Evolutionary conservation across 345 rosid genomes (phyloP).

Genomic region (Brassica napus): DNA sequence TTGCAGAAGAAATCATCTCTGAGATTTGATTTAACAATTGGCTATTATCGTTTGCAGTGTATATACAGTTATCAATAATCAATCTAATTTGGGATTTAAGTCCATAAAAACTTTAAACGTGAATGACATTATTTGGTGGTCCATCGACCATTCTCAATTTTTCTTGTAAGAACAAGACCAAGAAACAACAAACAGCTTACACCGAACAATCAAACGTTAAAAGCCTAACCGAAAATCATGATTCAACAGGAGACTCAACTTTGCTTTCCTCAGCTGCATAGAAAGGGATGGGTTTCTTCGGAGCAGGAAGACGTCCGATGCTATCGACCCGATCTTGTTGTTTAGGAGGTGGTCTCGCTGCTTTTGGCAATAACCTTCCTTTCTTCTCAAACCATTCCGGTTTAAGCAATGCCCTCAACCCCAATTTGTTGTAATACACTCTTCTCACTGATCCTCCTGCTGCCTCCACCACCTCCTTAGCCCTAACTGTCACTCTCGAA

Average conservation of each 20-base stretch:
- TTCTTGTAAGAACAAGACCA: background rate
- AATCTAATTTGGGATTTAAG: background rate
- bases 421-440: slow-evolving; percentile 91
- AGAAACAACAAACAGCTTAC: slow-evolving; percentile 17
- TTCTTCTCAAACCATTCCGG: slow-evolving; percentile 98
- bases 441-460: slow-evolving; percentile 87
- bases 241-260: slow-evolving; percentile 40
- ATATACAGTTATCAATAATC: background rate
- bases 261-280: slow-evolving; percentile 43
- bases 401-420: slow-evolving; percentile 77
- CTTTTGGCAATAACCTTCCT: slow-evolving; percentile 80
- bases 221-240: slow-evolving; percentile 10
- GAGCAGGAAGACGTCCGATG: slow-evolving; percentile 92
- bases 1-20: background rate
- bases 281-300: slow-evolving; percentile 78
- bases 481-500: slow-evolving; percentile 86
- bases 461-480: slow-evolving; percentile 88
- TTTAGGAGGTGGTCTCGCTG: slow-evolving; percentile 98
- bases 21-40: background rate
- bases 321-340: slow-evolving; percentile 85
- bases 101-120: background rate
- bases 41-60: background rate
- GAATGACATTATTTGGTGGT: slow-evolving; percentile 23
- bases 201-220: background rate
- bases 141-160: background rate